Base-by-base conservation (phyloP, 441 rosid genomes). In the Croton laevigatus region DNA sequence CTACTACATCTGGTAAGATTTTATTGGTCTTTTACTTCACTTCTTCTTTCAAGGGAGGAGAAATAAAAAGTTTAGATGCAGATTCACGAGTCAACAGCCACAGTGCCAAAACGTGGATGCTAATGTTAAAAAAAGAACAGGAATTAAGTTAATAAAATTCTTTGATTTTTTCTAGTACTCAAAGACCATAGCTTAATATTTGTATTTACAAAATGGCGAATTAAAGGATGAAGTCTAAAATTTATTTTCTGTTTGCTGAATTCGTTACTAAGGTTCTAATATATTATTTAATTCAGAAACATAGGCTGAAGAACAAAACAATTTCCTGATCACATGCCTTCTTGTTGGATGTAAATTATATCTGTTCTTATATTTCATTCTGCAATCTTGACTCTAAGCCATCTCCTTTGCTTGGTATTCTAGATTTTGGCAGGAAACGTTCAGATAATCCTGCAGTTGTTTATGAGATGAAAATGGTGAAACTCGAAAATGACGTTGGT, bases 1-100 rank as follows among this genome's bases (percentile, higher is more conserved):
- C 64, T 60, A 65, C 77, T 67, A 78, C 85, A 49, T 74, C 76
- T 64, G 83, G 97, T 88, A 82, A 81, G 72, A 49, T 40, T 70
- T 72, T 61, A 32, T 13, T 51, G 20, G 3, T 22, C 32, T 5
- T 52, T 64, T 34, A 0, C 16, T 36, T 53, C 22, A 51, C 11
- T 17, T 36, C n/a, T 32, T n/a, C 0, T 16, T 48, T 36, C 14
- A 59, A 52, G 22, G 37, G n/a, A 42, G 53, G 55, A 13, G 68
- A 44, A 63, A 44, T 6, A 14, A 8, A 36, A 34, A 34, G 34
- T 62, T 22, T 45, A 44, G 13, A 1, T 4, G 38, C 1, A 10
- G 17, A 48, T 40, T 14, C 16, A 4, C 10, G 7, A 13, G n/a
- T 37, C 42, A 23, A 12, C 34, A 16, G 8, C 40, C 14, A 65